These are phyloP conservation scores for Zygosaccharomyces rouxii DNA, from an alignment of 805 yeast genomes.

Conservation along the genomic window DNA sequence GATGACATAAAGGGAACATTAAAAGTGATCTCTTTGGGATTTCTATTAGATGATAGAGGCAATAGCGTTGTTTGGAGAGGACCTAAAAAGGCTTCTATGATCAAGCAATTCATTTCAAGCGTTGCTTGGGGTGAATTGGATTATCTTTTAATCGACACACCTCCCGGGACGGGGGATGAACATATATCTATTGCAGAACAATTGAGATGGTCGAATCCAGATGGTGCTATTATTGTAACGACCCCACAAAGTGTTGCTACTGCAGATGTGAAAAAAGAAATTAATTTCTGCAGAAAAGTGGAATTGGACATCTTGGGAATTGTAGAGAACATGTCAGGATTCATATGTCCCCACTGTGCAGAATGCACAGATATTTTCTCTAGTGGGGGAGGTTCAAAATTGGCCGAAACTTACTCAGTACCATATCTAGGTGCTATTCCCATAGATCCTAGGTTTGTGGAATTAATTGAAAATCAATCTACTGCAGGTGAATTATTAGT, in stretches of 20 bases:
- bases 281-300: constrained; percentile 86
- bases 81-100: constrained; percentile 97
- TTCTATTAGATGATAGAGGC: constrained; percentile 75
- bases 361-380: constrained; percentile 92
- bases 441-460: constrained; percentile 87
- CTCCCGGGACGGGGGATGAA: constrained; percentile 98
- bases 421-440: constrained; percentile 85
- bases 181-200: constrained; percentile 96
- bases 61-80: constrained; percentile 98
- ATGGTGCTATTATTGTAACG: constrained; percentile 92
- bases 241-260: constrained; percentile 94
- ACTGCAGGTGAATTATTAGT: constrained; percentile 31
- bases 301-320: constrained; percentile 76
- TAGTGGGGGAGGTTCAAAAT: constrained; percentile 79
- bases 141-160: constrained; percentile 87
- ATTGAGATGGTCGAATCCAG: constrained; percentile 62
- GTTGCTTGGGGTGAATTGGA: constrained; percentile 82
- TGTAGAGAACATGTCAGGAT: constrained; percentile 96
- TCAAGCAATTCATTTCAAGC: constrained; percentile 84
- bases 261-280: constrained; percentile 91
- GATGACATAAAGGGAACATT: constrained; percentile 42
- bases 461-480: constrained; percentile 64
- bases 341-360: constrained; percentile 87
- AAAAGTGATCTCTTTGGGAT: constrained; percentile 82
- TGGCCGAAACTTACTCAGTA: constrained; percentile 60